Percentiles rank a stretch among this genome's conserved stretches.
Conservation (phyloP, 2,329 filamentous ascomycete genomes). For the Tolypocladium capitatum region DNA sequence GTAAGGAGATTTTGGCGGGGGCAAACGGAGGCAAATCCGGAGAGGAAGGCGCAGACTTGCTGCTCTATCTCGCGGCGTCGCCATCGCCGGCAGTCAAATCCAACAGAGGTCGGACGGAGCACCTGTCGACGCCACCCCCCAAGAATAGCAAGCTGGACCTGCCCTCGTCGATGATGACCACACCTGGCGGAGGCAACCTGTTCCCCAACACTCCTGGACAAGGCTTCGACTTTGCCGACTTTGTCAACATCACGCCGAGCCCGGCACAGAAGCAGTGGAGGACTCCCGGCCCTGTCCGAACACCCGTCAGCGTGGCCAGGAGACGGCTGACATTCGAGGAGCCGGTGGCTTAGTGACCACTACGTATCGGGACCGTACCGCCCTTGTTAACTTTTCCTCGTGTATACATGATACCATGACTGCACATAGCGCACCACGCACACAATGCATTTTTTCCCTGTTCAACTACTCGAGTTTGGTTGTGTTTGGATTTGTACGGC, state of each 20-base stretch:
- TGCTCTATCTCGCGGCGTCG: conserved; percentile 79
- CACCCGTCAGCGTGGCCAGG: conserved; percentile 54
- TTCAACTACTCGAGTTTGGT: neutral
- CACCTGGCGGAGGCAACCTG: conserved; percentile 57
- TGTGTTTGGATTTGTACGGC: neutral
- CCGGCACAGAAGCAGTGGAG: conserved; percentile 85
- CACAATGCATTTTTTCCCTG: neutral
- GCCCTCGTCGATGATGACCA: conserved; percentile 82
- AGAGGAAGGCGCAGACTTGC: conserved; percentile 68
- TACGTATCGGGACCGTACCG: neutral
- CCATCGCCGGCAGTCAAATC: conserved; percentile 65
- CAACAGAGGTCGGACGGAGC: conserved; percentile 40
- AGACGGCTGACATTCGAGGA: conserved; percentile 74
- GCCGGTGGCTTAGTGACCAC: conserved; percentile 20
- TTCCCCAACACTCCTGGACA: conserved; percentile 70
- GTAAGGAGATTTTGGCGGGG: conserved; percentile 30
- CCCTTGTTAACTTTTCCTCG: conserved; percentile 10
- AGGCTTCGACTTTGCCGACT: conserved; percentile 86
- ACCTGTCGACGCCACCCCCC: conserved; percentile 64
- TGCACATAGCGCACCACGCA: conserved; percentile 12
- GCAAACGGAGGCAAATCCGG: conserved; percentile 43
- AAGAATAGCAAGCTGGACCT: conserved; percentile 53
- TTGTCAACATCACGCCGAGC: conserved; percentile 93
- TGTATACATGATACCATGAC: conserved; percentile 25
- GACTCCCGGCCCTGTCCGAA: conserved; percentile 54